phyloP scores from a whole-genome alignment of 75 land plant species.

The Cryptomeria japonica region DNA sequence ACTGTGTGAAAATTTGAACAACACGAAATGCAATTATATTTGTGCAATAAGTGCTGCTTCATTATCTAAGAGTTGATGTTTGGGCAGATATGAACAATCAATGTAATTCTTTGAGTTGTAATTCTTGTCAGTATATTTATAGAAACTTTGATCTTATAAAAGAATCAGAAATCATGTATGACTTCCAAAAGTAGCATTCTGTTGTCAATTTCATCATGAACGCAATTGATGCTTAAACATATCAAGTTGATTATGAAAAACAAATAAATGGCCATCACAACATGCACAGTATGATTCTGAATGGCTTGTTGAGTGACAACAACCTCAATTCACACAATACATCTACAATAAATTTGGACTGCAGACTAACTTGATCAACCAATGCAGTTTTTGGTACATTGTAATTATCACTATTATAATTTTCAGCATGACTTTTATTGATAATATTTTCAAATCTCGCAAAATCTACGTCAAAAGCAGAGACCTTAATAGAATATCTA shows the following conservation, averaged over 20 bases:
- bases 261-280: not conserved
- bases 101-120: not conserved
- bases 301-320: not conserved
- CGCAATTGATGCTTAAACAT: not conserved
- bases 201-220: not conserved
- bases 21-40: not conserved
- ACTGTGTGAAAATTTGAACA: constrained; percentile 20
- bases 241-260: not conserved
- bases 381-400: not conserved
- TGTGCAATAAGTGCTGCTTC: not conserved
- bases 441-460: not conserved
- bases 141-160: not conserved
- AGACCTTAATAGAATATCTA: not conserved
- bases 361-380: not conserved
- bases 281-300: not conserved
- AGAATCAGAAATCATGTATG: not conserved
- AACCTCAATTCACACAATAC: not conserved
- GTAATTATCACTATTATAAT: not conserved
- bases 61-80: not conserved
- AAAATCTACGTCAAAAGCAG: not conserved
- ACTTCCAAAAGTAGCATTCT: not conserved
- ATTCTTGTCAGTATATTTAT: not conserved
- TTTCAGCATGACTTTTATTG: not conserved
- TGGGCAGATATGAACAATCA: not conserved
- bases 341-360: not conserved